phyloP scores from a whole-genome alignment of 495 filamentous ascomycete genomes.

The Penicillium verhagenii region DNA sequence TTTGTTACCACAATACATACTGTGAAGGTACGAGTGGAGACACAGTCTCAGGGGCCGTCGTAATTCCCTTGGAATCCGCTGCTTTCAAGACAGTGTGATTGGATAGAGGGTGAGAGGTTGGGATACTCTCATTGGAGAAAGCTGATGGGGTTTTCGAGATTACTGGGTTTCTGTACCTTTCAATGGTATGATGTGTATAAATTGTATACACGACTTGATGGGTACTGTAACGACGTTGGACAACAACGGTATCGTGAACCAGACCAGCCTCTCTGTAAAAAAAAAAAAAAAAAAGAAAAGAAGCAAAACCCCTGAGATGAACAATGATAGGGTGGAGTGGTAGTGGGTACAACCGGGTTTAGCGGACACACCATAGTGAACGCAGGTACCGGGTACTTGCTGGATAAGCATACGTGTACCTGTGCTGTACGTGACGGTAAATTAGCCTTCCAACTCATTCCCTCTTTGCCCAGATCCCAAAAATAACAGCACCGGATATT shows the following conservation, averaged over 20 bases:
- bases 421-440: constrained; percentile 26
- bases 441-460: constrained; percentile 22
- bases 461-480: constrained; percentile 28
- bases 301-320: constrained; percentile 3
- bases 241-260: constrained; percentile 9
- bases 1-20: constrained; percentile 24
- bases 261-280: background rate
- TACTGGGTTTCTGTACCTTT: background rate
- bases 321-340: constrained; percentile 2
- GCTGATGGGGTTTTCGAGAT: background rate
- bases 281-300: no score
- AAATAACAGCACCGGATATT: constrained; percentile 43
- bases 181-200: background rate
- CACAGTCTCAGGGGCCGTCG: constrained; percentile 33
- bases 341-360: constrained; percentile 10
- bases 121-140: background rate
- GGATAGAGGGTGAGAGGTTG: background rate
- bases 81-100: constrained; percentile 9
- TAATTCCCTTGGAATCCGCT: constrained; percentile 30
- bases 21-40: constrained; percentile 19
- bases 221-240: constrained; percentile 5
- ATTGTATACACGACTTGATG: background rate
- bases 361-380: constrained; percentile 2
- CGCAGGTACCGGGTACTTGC: constrained; percentile 16
- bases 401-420: constrained; percentile 15